A percentile compares a stretch with the other conserved stretches of the same genome.
phyloP scores from a whole-genome alignment of 306 rosid species.

The Biancaea sappan region DNA sequence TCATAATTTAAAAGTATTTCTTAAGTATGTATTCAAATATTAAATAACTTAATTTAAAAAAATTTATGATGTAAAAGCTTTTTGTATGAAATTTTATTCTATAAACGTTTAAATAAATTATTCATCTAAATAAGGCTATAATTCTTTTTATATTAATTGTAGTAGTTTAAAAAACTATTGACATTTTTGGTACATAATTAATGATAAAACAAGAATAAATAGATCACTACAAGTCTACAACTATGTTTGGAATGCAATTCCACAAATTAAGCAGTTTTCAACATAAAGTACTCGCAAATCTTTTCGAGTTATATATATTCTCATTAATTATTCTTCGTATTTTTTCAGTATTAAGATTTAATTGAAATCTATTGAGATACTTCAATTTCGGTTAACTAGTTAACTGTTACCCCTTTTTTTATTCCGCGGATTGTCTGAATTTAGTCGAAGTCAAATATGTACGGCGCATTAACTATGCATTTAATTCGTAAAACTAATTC shows the following conservation, averaged over 20 bases:
- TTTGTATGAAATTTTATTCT: no score
- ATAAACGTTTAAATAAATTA: no score
- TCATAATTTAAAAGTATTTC: no score
- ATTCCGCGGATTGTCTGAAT: not conserved
- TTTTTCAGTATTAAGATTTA: no score
- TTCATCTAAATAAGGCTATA: no score
- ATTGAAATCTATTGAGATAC: not conserved
- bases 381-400: not conserved
- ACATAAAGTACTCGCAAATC: not conserved
- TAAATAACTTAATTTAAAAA: no score
- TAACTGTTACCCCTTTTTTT: not conserved
- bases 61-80: no score
- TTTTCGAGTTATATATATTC: not conserved
- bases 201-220: not conserved
- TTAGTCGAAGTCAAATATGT: not conserved
- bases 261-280: not conserved
- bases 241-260: not conserved
- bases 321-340: no score
- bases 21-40: no score
- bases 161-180: no score
- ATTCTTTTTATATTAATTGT: no score
- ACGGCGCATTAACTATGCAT: not conserved
- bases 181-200: no score
- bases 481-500: not conserved
- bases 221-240: not conserved